Evolutionary conservation across 2,329 filamentous ascomycete genomes (phyloP).

Genomic region (Myriosclerotinia duriaeana): DNA sequence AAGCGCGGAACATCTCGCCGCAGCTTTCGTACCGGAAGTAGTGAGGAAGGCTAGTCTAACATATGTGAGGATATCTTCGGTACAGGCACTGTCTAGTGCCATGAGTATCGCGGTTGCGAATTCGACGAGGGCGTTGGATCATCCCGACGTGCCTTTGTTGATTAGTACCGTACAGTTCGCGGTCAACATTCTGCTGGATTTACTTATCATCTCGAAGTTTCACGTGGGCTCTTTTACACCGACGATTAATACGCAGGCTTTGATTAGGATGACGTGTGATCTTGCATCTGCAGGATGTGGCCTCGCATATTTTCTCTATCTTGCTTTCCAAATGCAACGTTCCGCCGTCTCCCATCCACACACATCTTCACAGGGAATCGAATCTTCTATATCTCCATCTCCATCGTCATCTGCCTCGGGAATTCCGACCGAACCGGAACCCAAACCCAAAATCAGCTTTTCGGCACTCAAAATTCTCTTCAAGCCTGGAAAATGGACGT

Average conservation of each 20-base stretch:
- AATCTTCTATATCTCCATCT: background rate
- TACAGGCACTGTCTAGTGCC: conserved; percentile 60
- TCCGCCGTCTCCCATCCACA: background rate
- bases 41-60: conserved; percentile 56
- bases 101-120: conserved; percentile 62
- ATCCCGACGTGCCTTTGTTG: conserved; percentile 66
- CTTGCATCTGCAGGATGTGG: conserved; percentile 55
- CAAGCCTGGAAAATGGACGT: conserved; percentile 58
- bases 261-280: conserved; percentile 61
- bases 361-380: background rate
- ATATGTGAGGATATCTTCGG: conserved; percentile 65
- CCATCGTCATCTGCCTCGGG: background rate
- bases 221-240: conserved; percentile 56
- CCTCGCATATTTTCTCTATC: conserved; percentile 57
- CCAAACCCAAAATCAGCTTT: conserved; percentile 43
- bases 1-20: conserved; percentile 55
- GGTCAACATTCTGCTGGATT: conserved; percentile 65
- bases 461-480: conserved; percentile 51
- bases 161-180: conserved; percentile 64
- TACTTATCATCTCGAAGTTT: conserved; percentile 65
- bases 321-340: conserved; percentile 27
- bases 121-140: conserved; percentile 64
- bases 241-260: conserved; percentile 63
- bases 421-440: conserved; percentile 17
- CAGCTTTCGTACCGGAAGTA: conserved; percentile 61